These are phyloP conservation scores for Colletotrichum filicis DNA, from an alignment of 2,329 filamentous ascomycete genomes.

Conservation along the genomic window DNA sequence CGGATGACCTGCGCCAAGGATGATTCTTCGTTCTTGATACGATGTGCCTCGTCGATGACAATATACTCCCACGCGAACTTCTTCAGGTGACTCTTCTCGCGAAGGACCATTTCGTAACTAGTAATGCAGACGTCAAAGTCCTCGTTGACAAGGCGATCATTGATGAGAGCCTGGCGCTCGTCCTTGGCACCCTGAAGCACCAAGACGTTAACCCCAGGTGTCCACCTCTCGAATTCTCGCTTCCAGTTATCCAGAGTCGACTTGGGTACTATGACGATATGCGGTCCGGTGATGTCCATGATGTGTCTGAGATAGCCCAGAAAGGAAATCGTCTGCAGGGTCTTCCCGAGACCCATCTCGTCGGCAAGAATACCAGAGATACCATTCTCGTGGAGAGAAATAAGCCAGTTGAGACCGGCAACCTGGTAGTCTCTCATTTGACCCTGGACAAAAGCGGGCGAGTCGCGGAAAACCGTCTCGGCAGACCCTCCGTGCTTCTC, in stretches of 20 bases:
- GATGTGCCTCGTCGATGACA: conserved; percentile 97
- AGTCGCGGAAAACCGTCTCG: conserved; percentile 93
- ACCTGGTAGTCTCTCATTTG: conserved; percentile 97
- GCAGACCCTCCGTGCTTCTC: conserved; percentile 89
- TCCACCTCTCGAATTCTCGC: conserved; percentile 93
- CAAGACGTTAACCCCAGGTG: conserved; percentile 92
- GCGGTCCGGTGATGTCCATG: conserved; percentile 88
- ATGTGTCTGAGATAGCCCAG: conserved; percentile 94
- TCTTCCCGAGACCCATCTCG: conserved; percentile 99
- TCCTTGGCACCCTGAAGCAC: conserved; percentile 97
- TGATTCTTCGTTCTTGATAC: conserved; percentile 99
- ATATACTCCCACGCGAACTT: conserved; percentile 99
- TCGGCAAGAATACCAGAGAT: conserved; percentile 98
- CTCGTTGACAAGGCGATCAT: conserved; percentile 89
- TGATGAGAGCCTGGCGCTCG: conserved; percentile 87
- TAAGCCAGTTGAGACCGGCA: conserved; percentile 95
- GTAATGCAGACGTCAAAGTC: conserved; percentile 99
- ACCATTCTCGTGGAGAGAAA: conserved; percentile 97
- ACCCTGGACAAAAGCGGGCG: conserved; percentile 88
- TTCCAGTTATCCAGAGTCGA: conserved; percentile 99
- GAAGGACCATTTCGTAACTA: conserved; percentile 98
- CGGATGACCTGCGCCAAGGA: conserved; percentile 96
- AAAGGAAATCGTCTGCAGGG: conserved; percentile 96
- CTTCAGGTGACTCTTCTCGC: conserved; percentile 93
- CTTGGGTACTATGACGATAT: conserved; percentile 92